Conservation (phyloP, 2,329 filamentous ascomycete species). For the Sporothrix euskadiensis region DNA sequence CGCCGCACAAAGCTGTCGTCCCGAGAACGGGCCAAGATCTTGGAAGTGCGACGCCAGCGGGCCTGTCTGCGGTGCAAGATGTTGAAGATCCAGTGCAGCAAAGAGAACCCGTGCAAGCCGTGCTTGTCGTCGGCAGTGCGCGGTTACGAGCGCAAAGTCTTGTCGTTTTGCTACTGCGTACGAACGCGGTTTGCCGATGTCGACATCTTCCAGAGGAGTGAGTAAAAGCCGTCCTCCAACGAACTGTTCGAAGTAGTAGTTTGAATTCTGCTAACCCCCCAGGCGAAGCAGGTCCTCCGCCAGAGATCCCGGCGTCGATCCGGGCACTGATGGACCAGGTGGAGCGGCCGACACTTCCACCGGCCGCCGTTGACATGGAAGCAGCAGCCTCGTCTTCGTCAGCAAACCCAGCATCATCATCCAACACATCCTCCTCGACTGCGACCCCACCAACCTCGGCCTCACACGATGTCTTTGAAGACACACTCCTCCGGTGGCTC, state of each 20-base stretch:
- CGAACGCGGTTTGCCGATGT: slow-evolving; percentile 38
- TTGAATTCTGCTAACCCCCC: background rate
- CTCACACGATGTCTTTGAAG: slow-evolving; percentile 33
- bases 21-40: slow-evolving; percentile 35
- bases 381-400: background rate
- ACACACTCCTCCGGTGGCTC: slow-evolving; percentile 37
- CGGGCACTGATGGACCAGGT: slow-evolving; percentile 29
- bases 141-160: slow-evolving; percentile 36
- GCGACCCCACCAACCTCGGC: background rate
- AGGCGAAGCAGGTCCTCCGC: slow-evolving; percentile 21
- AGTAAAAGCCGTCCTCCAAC: background rate
- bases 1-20: slow-evolving; percentile 34
- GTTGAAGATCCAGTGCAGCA: slow-evolving; percentile 39
- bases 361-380: background rate
- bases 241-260: background rate
- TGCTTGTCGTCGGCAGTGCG: slow-evolving; percentile 37
- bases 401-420: background rate
- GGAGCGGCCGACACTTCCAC: slow-evolving; percentile 24
- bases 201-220: slow-evolving; percentile 36
- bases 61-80: slow-evolving; percentile 38
- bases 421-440: background rate
- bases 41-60: slow-evolving; percentile 36
- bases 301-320: slow-evolving; percentile 30
- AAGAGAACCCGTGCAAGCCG: slow-evolving; percentile 36
- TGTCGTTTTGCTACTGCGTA: slow-evolving; percentile 39